Evolutionary conservation across 2,329 filamentous ascomycete species (phyloP).

Genomic region (Rhynchosporium secalis): DNA sequence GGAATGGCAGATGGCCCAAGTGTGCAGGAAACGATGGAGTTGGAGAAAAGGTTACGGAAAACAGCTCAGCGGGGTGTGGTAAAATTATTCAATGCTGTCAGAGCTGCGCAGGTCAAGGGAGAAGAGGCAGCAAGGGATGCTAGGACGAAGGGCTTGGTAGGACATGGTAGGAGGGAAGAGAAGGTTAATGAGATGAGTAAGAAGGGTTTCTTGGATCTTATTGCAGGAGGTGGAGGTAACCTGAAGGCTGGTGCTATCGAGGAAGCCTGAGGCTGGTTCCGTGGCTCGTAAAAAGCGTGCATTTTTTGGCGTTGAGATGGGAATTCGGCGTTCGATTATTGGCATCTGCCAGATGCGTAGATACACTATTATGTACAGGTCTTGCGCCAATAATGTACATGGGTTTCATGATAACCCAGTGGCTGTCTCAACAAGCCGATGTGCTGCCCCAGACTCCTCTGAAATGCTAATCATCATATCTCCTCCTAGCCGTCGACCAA

Average conservation of each 20-base stretch:
- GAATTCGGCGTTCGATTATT: slow-evolving; percentile 25
- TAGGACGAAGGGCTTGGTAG: slow-evolving; percentile 72
- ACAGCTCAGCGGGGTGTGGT: slow-evolving; percentile 92
- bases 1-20: slow-evolving; percentile 46
- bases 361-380: slow-evolving; percentile 23
- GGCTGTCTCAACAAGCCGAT: slow-evolving; percentile 17
- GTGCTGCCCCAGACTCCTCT: slow-evolving; percentile 12
- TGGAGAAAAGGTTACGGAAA: slow-evolving; percentile 80
- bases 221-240: slow-evolving; percentile 63
- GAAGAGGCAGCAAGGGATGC: slow-evolving; percentile 72
- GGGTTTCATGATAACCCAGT: slow-evolving; percentile 30
- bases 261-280: slow-evolving; percentile 30
- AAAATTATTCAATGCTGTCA: slow-evolving; percentile 93
- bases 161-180: slow-evolving; percentile 77
- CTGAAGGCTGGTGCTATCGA: slow-evolving; percentile 58
- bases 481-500: neutral
- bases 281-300: slow-evolving; percentile 6
- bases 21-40: slow-evolving; percentile 59
- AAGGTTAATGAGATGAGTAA: slow-evolving; percentile 95
- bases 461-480: slow-evolving; percentile 3
- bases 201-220: slow-evolving; percentile 92
- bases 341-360: slow-evolving; percentile 19
- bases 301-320: slow-evolving; percentile 33
- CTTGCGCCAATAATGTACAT: slow-evolving; percentile 31
- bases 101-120: slow-evolving; percentile 87